phyloP scores from a whole-genome alignment of 2,329 filamentous ascomycete species.

The Trichoderma atrobrunneum region DNA sequence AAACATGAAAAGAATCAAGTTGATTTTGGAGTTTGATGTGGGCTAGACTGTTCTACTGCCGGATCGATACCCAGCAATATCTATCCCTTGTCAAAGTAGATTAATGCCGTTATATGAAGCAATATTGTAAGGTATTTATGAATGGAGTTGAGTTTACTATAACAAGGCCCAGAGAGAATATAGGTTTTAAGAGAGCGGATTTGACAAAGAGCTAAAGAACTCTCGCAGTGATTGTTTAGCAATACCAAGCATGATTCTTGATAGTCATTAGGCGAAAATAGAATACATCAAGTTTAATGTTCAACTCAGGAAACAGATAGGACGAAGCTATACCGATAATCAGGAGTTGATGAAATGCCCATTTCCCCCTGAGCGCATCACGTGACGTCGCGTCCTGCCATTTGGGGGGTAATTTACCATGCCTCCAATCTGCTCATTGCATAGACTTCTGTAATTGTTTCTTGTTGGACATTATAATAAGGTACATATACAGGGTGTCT shows the following conservation, averaged over 20 bases:
- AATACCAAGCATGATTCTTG: not conserved
- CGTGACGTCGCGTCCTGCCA: not conserved
- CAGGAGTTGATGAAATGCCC: not conserved
- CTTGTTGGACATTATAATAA: not conserved
- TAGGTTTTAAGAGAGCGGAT: not conserved
- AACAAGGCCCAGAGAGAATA: not conserved
- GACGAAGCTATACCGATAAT: not conserved
- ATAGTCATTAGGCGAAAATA: not conserved
- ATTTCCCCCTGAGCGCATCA: slow-evolving; percentile 11
- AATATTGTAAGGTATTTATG: not conserved
- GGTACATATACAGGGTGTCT: not conserved
- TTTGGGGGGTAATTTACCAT: not conserved
- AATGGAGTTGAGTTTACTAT: not conserved
- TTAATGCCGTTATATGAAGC: not conserved
- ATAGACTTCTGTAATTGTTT: not conserved
- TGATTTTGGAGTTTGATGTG: not conserved
- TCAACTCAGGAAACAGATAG: not conserved
- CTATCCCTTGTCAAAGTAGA: not conserved
- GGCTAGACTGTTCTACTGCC: not conserved
- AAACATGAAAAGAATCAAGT: not conserved
- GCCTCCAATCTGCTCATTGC: not conserved
- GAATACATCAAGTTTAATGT: not conserved
- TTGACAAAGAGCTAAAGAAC: not conserved
- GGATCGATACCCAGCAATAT: not conserved
- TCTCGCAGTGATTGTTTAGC: not conserved